Percentiles rank a stretch among this genome's conserved stretches.
These are phyloP conservation scores for Fusarium sp. DNA, from an alignment of 2,329 filamentous ascomycete genomes.

Conservation along the genomic window DNA sequence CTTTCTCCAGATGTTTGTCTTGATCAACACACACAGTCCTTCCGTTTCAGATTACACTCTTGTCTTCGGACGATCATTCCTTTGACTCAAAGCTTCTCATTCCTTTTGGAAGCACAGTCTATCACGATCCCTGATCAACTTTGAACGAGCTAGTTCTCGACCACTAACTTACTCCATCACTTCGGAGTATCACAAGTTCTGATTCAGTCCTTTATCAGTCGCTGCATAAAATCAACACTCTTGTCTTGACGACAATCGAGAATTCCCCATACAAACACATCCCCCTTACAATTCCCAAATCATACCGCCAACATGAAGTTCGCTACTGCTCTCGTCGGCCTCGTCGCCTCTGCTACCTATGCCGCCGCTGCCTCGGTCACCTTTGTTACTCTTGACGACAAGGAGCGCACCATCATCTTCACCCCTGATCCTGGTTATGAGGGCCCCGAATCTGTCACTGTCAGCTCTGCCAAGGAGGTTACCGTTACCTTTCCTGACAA, in stretches of 20 bases:
- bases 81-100: conserved; percentile 45
- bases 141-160: conserved; percentile 43
- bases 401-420: conserved; percentile 60
- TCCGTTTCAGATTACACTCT: conserved; percentile 33
- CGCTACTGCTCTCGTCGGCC: conserved; percentile 54
- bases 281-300: conserved; percentile 14
- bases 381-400: conserved; percentile 66
- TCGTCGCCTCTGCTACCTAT: conserved; percentile 54
- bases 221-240: conserved; percentile 16
- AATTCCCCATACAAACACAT: conserved; percentile 8
- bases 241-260: conserved; percentile 43
- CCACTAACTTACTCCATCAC: conserved; percentile 18
- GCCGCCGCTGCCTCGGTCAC: conserved; percentile 61
- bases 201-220: conserved; percentile 42
- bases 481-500: conserved; percentile 54
- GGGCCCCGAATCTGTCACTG: conserved; percentile 50
- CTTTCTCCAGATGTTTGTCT: conserved; percentile 23
- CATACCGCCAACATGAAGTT: conserved; percentile 63
- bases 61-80: conserved; percentile 45
- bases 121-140: conserved; percentile 37
- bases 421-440: conserved; percentile 53
- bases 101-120: conserved; percentile 44
- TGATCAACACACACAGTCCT: conserved; percentile 35
- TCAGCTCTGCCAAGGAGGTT: conserved; percentile 51
- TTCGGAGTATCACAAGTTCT: conserved; percentile 21